A percentile compares a stretch with the other conserved stretches of the same genome.
Conservation (phyloP, 441 rosid species). For the Theobroma grandiflorum region DNA sequence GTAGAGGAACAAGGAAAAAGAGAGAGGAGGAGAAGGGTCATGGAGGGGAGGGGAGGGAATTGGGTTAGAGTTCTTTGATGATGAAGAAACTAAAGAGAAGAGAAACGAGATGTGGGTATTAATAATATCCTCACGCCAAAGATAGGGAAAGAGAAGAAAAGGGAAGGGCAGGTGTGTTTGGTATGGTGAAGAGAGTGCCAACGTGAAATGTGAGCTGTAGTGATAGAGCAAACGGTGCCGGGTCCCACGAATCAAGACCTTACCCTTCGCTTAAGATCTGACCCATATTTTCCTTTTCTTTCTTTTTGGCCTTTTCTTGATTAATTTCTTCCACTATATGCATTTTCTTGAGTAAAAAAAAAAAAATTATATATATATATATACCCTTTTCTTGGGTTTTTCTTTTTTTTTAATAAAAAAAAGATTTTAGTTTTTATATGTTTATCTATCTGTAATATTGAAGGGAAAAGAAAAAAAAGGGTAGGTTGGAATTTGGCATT, state of each 20-base stretch:
- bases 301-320: background rate
- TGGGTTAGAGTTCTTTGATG: no score
- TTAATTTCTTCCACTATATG: background rate
- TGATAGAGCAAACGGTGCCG: conserved; percentile 53
- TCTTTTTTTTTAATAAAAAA: no score
- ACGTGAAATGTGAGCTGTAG: conserved; percentile 50
- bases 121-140: conserved; percentile 52
- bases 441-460: no score
- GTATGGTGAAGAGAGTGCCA: conserved; percentile 50
- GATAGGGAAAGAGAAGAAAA: conserved; percentile 24
- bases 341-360: no score
- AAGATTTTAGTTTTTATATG: no score
- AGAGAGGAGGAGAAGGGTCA: background rate
- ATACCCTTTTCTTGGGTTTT: no score
- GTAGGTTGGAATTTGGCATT: no score
- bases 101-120: conserved; percentile 32
- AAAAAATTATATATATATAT: no score
- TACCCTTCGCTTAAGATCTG: conserved; percentile 31
- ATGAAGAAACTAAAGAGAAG: background rate
- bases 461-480: no score
- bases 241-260: conserved; percentile 58
- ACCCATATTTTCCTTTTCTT: background rate
- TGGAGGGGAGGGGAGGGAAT: no score
- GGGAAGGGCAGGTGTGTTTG: conserved; percentile 22
- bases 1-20: background rate